A percentile compares a stretch with the other conserved stretches of the same genome.
These are phyloP conservation scores for Boletus coccyginus DNA, from an alignment of 768 basidiomycete species.

Conservation along the genomic window DNA sequence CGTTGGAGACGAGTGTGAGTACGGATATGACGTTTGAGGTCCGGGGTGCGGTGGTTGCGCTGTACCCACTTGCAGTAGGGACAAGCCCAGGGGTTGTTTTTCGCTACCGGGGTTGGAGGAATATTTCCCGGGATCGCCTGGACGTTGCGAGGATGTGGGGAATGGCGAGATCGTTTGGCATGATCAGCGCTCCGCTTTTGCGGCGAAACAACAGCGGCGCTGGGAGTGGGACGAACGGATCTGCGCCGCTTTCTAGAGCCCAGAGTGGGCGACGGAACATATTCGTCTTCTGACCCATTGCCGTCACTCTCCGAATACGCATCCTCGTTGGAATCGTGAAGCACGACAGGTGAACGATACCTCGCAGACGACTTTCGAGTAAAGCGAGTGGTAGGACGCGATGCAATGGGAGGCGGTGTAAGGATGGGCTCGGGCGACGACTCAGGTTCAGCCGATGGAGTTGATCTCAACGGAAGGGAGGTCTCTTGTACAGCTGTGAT, in stretches of 20 bases:
- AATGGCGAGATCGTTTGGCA: constrained; percentile 29
- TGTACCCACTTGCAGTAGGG: constrained; percentile 48
- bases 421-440: neutral
- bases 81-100: constrained; percentile 41
- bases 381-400: constrained; percentile 14
- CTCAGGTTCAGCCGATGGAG: neutral
- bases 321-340: constrained; percentile 26
- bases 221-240: constrained; percentile 1
- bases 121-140: constrained; percentile 34
- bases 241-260: constrained; percentile 35
- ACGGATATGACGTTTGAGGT: constrained; percentile 56
- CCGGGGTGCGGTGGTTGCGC: constrained; percentile 50
- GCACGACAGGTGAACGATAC: neutral
- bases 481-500: constrained; percentile 9
- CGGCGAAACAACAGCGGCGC: neutral
- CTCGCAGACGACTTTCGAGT: constrained; percentile 6
- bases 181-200: constrained; percentile 6
- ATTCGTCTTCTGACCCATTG: constrained; percentile 43
- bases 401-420: neutral
- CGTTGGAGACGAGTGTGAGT: constrained; percentile 44
- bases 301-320: constrained; percentile 38
- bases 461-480: constrained; percentile 2
- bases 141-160: constrained; percentile 44
- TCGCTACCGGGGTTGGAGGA: constrained; percentile 17
- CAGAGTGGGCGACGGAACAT: constrained; percentile 38